These are phyloP conservation scores for Tolypocladium tundrense DNA, from an alignment of 2,329 filamentous ascomycete species.

Conservation along the genomic window DNA sequence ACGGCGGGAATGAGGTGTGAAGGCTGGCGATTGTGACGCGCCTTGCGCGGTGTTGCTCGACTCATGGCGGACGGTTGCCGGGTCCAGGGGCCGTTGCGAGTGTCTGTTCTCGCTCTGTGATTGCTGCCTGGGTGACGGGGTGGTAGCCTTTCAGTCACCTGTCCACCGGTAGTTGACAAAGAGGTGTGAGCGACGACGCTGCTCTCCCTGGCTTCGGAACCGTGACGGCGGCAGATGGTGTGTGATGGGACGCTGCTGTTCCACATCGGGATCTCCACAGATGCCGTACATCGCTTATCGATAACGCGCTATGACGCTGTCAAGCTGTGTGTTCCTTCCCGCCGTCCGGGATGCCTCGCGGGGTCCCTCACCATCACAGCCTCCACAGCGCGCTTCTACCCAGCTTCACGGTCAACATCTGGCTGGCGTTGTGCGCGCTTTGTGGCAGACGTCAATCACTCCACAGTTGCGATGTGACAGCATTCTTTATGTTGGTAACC, in stretches of 20 bases:
- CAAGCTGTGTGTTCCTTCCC: not conserved
- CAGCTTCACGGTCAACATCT: not conserved
- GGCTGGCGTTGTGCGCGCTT: not conserved
- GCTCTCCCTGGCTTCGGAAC: not conserved
- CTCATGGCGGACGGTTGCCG: conserved; percentile 25
- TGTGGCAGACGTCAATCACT: not conserved
- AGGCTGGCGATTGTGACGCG: conserved; percentile 29
- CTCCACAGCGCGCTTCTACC: not conserved
- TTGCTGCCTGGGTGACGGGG: not conserved
- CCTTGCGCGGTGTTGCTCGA: conserved; percentile 28
- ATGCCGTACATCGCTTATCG: conserved; percentile 13
- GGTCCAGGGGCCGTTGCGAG: not conserved
- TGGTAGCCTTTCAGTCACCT: not conserved
- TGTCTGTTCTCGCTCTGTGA: not conserved
- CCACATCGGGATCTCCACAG: not conserved
- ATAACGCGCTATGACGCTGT: conserved; percentile 9
- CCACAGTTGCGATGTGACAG: not conserved
- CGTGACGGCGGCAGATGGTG: not conserved
- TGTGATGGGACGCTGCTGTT: not conserved
- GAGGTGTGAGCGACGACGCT: not conserved
- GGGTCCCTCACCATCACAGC: not conserved
- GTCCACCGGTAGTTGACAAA: not conserved
- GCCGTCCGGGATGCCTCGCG: not conserved
- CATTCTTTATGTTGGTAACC: not conserved
- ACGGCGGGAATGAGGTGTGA: conserved; percentile 28